Conservation (phyloP, 202 grass and related monocot genomes). For the Panicum virgatum region DNA sequence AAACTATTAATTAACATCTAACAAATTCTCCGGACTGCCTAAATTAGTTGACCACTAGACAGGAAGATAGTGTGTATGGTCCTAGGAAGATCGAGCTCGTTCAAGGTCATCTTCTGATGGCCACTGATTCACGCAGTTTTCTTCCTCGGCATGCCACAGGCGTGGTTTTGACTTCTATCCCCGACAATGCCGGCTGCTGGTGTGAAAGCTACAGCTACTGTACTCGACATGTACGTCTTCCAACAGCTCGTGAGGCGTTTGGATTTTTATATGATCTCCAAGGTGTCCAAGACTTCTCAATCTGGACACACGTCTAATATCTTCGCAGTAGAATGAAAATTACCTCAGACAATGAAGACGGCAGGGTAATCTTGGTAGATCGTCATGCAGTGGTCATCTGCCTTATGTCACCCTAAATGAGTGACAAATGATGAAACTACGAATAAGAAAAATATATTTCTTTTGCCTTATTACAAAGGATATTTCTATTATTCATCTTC, state of each 20-base stretch:
- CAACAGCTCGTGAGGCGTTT: not conserved
- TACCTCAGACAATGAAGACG: not conserved
- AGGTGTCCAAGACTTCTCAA: not conserved
- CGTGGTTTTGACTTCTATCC: not conserved
- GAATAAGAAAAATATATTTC: not conserved
- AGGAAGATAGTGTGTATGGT: not conserved
- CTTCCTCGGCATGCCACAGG: not conserved
- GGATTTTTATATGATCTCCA: not conserved
- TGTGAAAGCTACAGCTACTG: not conserved
- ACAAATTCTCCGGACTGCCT: too few relatives aligned
- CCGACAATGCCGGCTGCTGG: not conserved
- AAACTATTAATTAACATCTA: too few relatives aligned
- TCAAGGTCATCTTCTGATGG: not conserved
- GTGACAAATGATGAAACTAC: not conserved
- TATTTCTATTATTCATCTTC: not conserved
- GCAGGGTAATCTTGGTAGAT: not conserved
- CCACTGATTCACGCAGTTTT: not conserved
- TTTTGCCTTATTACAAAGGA: too few relatives aligned
- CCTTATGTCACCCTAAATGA: not conserved
- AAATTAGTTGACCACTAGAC: not conserved
- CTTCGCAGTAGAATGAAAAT: not conserved
- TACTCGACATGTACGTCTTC: not conserved
- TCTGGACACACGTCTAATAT: not conserved
- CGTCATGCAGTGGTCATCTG: slow-evolving; percentile 4
- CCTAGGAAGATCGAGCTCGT: not conserved